These are phyloP conservation scores for Monosporozyma aerobia DNA, from an alignment of 805 yeast species.

Conservation along the genomic window DNA sequence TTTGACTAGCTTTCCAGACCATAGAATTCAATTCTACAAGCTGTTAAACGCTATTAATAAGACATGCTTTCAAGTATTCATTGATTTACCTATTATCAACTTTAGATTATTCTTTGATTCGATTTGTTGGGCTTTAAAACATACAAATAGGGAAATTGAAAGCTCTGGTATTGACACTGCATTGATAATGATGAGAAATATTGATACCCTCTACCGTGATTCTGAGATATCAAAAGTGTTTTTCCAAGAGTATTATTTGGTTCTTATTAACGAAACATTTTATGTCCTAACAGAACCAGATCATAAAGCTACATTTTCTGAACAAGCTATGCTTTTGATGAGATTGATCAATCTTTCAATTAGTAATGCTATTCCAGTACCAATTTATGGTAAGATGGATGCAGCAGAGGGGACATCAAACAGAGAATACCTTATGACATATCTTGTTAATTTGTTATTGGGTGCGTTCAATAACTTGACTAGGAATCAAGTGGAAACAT, in stretches of 20 bases:
- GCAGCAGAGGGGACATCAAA: constrained; percentile 76
- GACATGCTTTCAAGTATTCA: constrained; percentile 69
- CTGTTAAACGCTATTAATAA: constrained; percentile 6
- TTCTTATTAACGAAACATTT: constrained; percentile 78
- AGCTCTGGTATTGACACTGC: constrained; percentile 53
- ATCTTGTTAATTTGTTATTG: constrained; percentile 61
- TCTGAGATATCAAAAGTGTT: constrained; percentile 65
- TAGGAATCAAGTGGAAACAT: constrained; percentile 65
- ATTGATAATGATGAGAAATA: constrained; percentile 69
- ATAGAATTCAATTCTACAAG: constrained; percentile 55
- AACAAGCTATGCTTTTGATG: constrained; percentile 72
- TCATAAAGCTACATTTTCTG: constrained; percentile 85
- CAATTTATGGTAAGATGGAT: constrained; percentile 54
- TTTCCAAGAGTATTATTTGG: constrained; percentile 74
- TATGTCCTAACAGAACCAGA: constrained; percentile 87
- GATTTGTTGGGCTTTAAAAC: constrained; percentile 93
- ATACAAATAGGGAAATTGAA: constrained; percentile 89
- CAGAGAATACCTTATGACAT: constrained; percentile 62
- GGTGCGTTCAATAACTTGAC: constrained; percentile 72
- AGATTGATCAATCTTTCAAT: constrained; percentile 71
- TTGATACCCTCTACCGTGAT: constrained; percentile 51
- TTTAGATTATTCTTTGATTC: constrained; percentile 84
- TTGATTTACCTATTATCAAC: constrained; percentile 74
- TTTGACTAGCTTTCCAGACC: constrained; percentile 89
- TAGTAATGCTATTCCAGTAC: constrained; percentile 55